phyloP scores from a whole-genome alignment of 805 yeast genomes.

The Brettanomyces custersianus region DNA sequence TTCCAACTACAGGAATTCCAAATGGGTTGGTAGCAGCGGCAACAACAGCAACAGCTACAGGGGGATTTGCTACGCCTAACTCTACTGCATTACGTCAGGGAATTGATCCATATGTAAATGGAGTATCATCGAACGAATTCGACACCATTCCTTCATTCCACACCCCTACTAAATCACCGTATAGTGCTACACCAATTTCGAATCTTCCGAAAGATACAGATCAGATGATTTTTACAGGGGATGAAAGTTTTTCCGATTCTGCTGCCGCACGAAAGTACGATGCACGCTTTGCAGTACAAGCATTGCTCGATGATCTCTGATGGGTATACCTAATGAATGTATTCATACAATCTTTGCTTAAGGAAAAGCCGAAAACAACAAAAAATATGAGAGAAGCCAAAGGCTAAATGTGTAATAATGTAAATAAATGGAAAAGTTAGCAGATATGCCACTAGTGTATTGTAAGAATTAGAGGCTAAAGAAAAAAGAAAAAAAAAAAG shows the following conservation, averaged over 20 bases:
- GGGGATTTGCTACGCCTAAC: neutral
- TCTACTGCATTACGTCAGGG: slow-evolving; percentile 12
- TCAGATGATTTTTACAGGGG: neutral
- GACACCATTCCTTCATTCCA: slow-evolving; percentile 12
- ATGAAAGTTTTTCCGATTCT: neutral
- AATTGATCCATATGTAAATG: slow-evolving; percentile 22
- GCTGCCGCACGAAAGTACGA: slow-evolving; percentile 9
- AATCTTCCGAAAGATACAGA: slow-evolving; percentile 3
- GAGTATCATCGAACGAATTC: slow-evolving; percentile 19
- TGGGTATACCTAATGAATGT: too few species aligned
- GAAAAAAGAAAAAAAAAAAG: too few species aligned
- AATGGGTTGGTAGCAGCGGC: slow-evolving; percentile 6
- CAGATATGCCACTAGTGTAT: too few species aligned
- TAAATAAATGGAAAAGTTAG: too few species aligned
- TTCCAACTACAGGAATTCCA: slow-evolving; percentile 5
- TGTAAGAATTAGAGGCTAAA: too few species aligned
- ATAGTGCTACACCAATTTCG: slow-evolving; percentile 5
- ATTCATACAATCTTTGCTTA: too few species aligned
- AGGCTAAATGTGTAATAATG: too few species aligned
- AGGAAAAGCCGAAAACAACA: too few species aligned
- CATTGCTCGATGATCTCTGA: too few species aligned
- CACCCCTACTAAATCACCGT: slow-evolving; percentile 4
- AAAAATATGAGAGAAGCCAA: too few species aligned
- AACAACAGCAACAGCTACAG: neutral
- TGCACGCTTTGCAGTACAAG: slow-evolving; percentile 22